Percentiles rank a stretch among this genome's conserved stretches.
These are phyloP conservation scores for Helianthus tuberosus DNA, from an alignment of 129 eudicot species.

Conservation along the genomic window DNA sequence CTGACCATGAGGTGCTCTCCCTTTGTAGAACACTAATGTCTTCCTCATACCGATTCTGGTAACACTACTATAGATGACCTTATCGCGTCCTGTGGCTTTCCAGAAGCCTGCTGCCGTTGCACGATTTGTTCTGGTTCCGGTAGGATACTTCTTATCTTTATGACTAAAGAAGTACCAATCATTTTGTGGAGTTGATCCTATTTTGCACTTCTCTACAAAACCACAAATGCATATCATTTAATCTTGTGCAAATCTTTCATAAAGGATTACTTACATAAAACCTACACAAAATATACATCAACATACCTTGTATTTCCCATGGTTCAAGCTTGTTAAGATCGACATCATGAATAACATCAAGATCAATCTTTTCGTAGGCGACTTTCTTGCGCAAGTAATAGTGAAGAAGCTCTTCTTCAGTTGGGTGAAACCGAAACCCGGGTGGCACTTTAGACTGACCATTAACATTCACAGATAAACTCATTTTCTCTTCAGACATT, in stretches of 20 bases:
- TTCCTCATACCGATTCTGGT: conserved; percentile 65
- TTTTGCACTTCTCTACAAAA: conserved; percentile 60
- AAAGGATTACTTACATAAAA: not conserved
- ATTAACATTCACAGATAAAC: conserved; percentile 56
- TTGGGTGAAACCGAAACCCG: conserved; percentile 71
- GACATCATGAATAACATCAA: conserved; percentile 78
- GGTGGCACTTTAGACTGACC: conserved; percentile 72
- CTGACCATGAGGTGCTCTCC: conserved; percentile 72
- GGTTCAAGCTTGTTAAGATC: conserved; percentile 91
- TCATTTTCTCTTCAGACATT: conserved; percentile 41
- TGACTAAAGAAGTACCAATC: conserved; percentile 84
- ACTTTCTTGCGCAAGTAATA: conserved; percentile 67
- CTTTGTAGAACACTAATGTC: conserved; percentile 69
- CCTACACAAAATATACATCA: not conserved
- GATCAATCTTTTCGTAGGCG: conserved; percentile 62
- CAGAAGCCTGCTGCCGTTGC: conserved; percentile 74
- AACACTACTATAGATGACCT: conserved; percentile 52
- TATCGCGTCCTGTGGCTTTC: conserved; percentile 79
- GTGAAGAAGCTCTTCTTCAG: conserved; percentile 69
- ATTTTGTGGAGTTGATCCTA: conserved; percentile 77
- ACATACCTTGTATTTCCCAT: conserved; percentile 78
- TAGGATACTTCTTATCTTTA: conserved; percentile 73
- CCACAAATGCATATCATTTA: conserved; percentile 11
- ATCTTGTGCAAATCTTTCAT: not conserved
- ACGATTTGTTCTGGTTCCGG: conserved; percentile 66